A percentile compares a stretch with the other conserved stretches of the same genome.
These are phyloP conservation scores for Blepharisma japonicum DNA, from an alignment of 73 alveolate species.

Conservation along the genomic window DNA sequence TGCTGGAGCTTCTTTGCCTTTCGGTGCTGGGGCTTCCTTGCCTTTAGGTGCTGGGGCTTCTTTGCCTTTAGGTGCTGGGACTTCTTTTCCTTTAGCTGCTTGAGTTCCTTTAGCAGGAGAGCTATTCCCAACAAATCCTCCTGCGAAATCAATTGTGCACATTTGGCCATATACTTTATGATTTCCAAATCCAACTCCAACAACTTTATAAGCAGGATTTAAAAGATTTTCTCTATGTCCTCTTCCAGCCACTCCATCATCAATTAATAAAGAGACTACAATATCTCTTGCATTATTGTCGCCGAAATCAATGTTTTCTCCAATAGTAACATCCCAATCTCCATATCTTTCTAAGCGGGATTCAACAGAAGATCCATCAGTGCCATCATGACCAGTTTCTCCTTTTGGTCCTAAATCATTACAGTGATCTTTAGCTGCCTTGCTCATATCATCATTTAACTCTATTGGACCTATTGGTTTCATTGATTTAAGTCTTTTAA, in stretches of 20 bases:
- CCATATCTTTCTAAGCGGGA: constrained; percentile 56
- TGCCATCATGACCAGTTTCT: constrained; percentile 65
- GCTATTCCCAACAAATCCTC: not conserved
- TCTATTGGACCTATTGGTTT: constrained; percentile 48
- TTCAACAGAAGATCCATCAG: constrained; percentile 61
- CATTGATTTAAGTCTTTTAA: constrained; percentile 54
- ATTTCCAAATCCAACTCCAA: constrained; percentile 56
- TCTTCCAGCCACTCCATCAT: constrained; percentile 81
- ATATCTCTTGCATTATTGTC: constrained; percentile 53
- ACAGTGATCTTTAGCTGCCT: constrained; percentile 72
- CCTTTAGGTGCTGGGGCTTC: not conserved
- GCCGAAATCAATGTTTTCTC: constrained; percentile 61
- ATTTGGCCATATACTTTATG: constrained; percentile 64
- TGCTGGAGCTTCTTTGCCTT: not conserved
- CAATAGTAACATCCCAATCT: constrained; percentile 51
- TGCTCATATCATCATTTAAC: constrained; percentile 50
- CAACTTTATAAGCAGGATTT: constrained; percentile 5
- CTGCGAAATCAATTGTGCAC: constrained; percentile 69
- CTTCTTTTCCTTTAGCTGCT: not conserved
- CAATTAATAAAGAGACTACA: constrained; percentile 55
- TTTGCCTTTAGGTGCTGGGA: not conserved
- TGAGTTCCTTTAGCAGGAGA: not conserved
- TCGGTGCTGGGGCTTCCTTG: not conserved
- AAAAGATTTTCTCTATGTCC: constrained; percentile 58
- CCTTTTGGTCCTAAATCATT: constrained; percentile 82